A percentile compares a stretch with the other conserved stretches of the same genome.
These are phyloP conservation scores for Pseudogymnoascus sp. DNA, from an alignment of 2,329 filamentous ascomycete genomes.

Conservation along the genomic window DNA sequence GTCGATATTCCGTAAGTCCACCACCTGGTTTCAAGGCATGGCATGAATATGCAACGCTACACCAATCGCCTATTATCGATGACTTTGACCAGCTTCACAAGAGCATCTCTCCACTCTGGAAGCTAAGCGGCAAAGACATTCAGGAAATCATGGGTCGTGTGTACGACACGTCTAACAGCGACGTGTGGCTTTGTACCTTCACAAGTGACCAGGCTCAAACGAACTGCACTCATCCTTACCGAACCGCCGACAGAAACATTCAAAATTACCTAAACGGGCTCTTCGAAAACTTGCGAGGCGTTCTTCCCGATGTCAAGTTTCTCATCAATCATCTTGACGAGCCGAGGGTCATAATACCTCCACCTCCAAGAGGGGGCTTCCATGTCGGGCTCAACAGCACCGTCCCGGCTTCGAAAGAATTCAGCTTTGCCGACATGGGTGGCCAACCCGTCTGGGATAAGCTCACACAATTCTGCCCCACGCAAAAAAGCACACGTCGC, in stretches of 20 bases:
- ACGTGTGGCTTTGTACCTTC: background rate
- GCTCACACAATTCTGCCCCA: constrained; percentile 28
- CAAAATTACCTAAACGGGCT: constrained; percentile 28
- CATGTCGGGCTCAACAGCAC: background rate
- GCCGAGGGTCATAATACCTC: constrained; percentile 32
- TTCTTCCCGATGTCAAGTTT: constrained; percentile 34
- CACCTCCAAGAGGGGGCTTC: background rate
- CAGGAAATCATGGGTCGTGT: constrained; percentile 12
- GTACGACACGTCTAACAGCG: background rate
- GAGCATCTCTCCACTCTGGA: constrained; percentile 35
- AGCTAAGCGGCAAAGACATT: constrained; percentile 30
- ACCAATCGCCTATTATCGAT: constrained; percentile 41
- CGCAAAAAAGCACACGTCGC: background rate
- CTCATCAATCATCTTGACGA: constrained; percentile 44
- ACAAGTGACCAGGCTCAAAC: constrained; percentile 19
- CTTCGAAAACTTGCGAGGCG: constrained; percentile 20
- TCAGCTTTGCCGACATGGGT: constrained; percentile 27
- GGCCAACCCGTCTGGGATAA: constrained; percentile 27
- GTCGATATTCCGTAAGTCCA: constrained; percentile 36
- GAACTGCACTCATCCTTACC: constrained; percentile 29
- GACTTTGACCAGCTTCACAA: constrained; percentile 40
- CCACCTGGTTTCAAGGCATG: constrained; percentile 41
- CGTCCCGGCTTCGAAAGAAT: background rate
- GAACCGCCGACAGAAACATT: constrained; percentile 31
- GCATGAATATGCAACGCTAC: constrained; percentile 35